Evolutionary conservation across 495 filamentous ascomycete species (phyloP).

Genomic region (Penicillium canariense): DNA sequence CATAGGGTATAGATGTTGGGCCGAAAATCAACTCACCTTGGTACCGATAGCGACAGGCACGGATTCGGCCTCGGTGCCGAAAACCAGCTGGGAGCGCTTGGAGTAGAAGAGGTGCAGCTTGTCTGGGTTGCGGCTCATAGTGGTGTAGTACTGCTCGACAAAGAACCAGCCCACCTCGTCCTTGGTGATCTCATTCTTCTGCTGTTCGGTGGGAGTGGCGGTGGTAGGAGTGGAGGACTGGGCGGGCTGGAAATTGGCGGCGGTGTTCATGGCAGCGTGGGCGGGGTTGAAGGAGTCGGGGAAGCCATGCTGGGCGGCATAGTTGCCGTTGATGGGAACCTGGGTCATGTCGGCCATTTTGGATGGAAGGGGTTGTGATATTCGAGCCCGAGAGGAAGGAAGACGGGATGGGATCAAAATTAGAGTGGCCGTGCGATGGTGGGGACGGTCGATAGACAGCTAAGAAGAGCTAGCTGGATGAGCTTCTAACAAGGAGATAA

Average conservation of each 20-base stretch:
- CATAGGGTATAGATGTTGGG: not conserved
- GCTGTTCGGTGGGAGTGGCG: slow-evolving; percentile 36
- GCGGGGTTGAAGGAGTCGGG: slow-evolving; percentile 41
- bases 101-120: slow-evolving; percentile 89
- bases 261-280: slow-evolving; percentile 35
- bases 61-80: slow-evolving; percentile 82
- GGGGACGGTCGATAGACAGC: slow-evolving; percentile 3
- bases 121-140: slow-evolving; percentile 87
- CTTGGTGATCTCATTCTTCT: slow-evolving; percentile 56
- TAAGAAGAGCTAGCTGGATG: slow-evolving; percentile 5
- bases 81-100: slow-evolving; percentile 78
- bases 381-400: slow-evolving; percentile 11
- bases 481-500: not conserved
- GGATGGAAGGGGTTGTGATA: slow-evolving; percentile 15
- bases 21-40: slow-evolving; percentile 56
- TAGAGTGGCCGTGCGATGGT: slow-evolving; percentile 18
- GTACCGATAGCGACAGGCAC: slow-evolving; percentile 79
- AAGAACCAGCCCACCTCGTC: slow-evolving; percentile 99
- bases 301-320: slow-evolving; percentile 41
- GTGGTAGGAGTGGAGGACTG: slow-evolving; percentile 46
- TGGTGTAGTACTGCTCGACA: slow-evolving; percentile 98
- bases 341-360: slow-evolving; percentile 46
- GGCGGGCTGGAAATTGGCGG: slow-evolving; percentile 45
- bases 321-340: slow-evolving; percentile 47
- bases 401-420: slow-evolving; percentile 13